Conservation (phyloP, 371 early-diverging fungal species). For the Rhizomucor miehei region DNA sequence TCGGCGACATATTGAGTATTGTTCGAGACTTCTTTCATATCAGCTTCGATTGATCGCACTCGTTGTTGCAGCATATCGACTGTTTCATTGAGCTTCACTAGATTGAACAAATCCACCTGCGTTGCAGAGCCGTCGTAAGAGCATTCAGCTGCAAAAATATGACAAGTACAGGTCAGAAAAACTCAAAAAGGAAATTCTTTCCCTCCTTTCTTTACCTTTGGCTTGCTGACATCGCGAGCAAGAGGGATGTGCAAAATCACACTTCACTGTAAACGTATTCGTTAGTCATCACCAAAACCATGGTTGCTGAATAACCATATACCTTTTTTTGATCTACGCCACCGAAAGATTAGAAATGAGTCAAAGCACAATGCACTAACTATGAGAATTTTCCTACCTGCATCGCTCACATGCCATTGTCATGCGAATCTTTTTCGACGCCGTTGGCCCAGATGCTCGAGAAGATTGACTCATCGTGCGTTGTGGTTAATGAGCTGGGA, state of each 20-base stretch:
- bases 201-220: conserved; percentile 28
- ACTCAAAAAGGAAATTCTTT: not conserved
- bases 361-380: not conserved
- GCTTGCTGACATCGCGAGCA: conserved; percentile 43
- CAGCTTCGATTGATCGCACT: conserved; percentile 21
- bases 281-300: not conserved
- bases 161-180: conserved; percentile 2
- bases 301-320: not conserved
- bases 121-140: conserved; percentile 30
- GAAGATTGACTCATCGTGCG: not conserved
- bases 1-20: conserved; percentile 19
- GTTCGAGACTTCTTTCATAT: conserved; percentile 18
- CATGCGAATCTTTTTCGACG: conserved; percentile 46
- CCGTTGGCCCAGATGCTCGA: conserved; percentile 6
- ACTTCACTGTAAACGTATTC: conserved; percentile 32
- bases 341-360: not conserved
- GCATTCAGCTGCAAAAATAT: conserved; percentile 14
- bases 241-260: conserved; percentile 51
- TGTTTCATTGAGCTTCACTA: conserved; percentile 26
- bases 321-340: conserved; percentile 13
- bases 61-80: conserved; percentile 27
- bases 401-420: conserved; percentile 55
- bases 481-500: too few species aligned
- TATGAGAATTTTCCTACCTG: conserved; percentile 23
- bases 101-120: conserved; percentile 31